Evolutionary conservation across 164 flowering plant genomes (phyloP).

Genomic region (Cinnamomum chago): DNA sequence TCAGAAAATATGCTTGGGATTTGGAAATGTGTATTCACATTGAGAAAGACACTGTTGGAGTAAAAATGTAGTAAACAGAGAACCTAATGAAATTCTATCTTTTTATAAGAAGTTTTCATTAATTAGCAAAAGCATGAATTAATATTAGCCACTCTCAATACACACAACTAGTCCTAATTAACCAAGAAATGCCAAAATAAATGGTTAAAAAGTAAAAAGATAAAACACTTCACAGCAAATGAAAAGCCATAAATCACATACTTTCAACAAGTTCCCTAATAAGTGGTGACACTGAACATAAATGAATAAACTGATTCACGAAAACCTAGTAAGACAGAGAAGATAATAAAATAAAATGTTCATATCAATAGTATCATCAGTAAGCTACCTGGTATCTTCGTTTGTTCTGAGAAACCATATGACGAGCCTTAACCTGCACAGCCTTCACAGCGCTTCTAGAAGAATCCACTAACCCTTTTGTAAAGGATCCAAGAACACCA

Average conservation of each 20-base stretch:
- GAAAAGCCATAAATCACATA: not conserved
- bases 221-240: not conserved
- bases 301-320: not conserved
- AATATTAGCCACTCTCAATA: too few species aligned
- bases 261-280: not conserved
- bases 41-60: not conserved
- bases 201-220: not conserved
- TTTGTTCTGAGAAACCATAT: slow-evolving; percentile 95
- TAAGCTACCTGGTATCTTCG: slow-evolving; percentile 88
- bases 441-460: slow-evolving; percentile 93
- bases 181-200: not conserved
- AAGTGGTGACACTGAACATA: not conserved
- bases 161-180: too few species aligned
- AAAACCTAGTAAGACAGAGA: not conserved
- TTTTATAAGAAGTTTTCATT: not conserved
- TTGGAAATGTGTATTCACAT: not conserved
- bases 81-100: not conserved
- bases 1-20: not conserved
- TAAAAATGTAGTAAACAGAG: not conserved
- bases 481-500: slow-evolving; percentile 69
- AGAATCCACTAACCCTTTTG: slow-evolving; percentile 86
- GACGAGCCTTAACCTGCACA: slow-evolving; percentile 96
- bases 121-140: not conserved
- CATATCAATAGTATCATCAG: not conserved
- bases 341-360: not conserved